Evolutionary conservation across 345 rosid genomes (phyloP), one percentile per base, ranked within the genome.

Genomic region (Mercurialis annua): DNA sequence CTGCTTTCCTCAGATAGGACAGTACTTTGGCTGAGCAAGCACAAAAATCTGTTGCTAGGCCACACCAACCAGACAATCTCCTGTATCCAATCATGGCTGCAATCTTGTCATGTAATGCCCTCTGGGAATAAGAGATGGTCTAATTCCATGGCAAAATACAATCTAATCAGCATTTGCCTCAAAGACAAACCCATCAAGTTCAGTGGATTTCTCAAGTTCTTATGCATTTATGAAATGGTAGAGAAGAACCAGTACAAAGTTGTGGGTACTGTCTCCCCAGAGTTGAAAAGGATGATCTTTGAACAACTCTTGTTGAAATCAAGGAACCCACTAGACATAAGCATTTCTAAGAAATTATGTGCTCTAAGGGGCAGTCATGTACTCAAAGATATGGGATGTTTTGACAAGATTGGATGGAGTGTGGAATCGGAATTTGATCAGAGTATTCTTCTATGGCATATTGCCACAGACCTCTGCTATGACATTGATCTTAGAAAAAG

Each of bases 381-480:
- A 51, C 56, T 51, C 2, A 21, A 4, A 57, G 20, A 20, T 33
- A 4, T 1, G 62, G 15, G 5, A 26, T 21, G 1, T 16, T 23
- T 59, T 38, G 46, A 10, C 3, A 53, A 21, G 7, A 18, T 64
- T 38, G 8, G 26, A 1, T 66, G 62, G 66, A 72, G 59, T 59
- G 3, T 26, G 18, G 62, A 72, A 0, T 10, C 23, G 1, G 76
- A 66, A 26, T 72, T 72, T 33, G 66, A 72, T 43, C 40, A 66
- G n/a, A 66, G 71, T 55, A 40, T 72, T 60, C 59, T 72, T 46
- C 1, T 66, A 5, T 72, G 76, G 76, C 76, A 72, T 56, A 66
- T 72, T 16, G 76, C 67, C 30, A 72, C 66, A 10, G 68, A 73
- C 56, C 71, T 77, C 18, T 70, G 74, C 49, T 71, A 65, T 60